phyloP scores from a whole-genome alignment of 2,329 filamentous ascomycete genomes.

The Fusarium sororula region DNA sequence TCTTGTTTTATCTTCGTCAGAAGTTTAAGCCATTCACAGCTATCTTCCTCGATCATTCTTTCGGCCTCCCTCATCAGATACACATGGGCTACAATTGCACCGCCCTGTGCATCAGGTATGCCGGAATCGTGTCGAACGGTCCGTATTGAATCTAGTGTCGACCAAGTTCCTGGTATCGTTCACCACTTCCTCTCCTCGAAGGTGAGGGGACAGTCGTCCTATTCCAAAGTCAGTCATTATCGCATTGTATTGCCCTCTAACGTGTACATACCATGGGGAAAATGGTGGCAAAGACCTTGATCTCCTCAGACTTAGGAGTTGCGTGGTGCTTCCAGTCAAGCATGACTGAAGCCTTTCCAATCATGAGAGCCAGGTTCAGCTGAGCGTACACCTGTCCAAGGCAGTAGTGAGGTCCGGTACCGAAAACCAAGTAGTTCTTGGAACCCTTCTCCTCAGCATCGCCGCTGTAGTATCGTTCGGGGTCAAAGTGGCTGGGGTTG shows the following conservation, averaged over 20 bases:
- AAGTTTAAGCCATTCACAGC: not conserved
- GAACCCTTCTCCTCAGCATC: conserved; percentile 84
- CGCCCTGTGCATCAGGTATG: not conserved
- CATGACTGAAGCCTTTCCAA: conserved; percentile 87
- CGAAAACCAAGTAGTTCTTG: conserved; percentile 98
- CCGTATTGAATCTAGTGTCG: conserved; percentile 11
- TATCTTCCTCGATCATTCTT: not conserved
- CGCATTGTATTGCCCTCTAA: not conserved
- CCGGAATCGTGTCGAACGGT: not conserved
- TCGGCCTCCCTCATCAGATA: conserved; percentile 21
- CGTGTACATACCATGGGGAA: conserved; percentile 83
- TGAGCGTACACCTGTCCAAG: conserved; percentile 92
- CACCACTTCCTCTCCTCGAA: conserved; percentile 68
- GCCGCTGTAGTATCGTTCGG: conserved; percentile 89
- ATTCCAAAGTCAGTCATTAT: conserved; percentile 38
- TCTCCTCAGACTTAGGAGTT: conserved; percentile 87
- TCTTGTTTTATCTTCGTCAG: not conserved
- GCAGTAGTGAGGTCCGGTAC: conserved; percentile 95
- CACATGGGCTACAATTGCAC: not conserved
- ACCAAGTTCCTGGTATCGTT: conserved; percentile 12
- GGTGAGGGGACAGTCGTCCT: conserved; percentile 86
- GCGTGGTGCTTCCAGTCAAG: conserved; percentile 91
- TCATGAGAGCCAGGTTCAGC: conserved; percentile 86
- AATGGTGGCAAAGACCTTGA: conserved; percentile 98
- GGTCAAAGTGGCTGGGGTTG: conserved; percentile 87